Base-by-base conservation (phyloP, 345 rosid species). In the Isatis tinctoria region DNA sequence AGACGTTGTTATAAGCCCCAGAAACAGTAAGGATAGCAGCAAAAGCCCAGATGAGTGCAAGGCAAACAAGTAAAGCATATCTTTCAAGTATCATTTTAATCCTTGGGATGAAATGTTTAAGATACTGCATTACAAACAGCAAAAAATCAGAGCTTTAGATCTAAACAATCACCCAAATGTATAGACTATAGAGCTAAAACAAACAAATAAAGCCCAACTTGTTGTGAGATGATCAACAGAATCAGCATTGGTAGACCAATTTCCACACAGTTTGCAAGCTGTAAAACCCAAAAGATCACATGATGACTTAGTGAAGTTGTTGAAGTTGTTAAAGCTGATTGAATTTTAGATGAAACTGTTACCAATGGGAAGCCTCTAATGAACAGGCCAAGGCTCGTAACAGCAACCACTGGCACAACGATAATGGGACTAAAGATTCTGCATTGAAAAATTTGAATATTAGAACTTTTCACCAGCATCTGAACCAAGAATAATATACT, bases 241-340 rank as follows among this genome's bases (percentile, higher is more conserved):
- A 95, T 85, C 76, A 95, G 86, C 97, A 92, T 90, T 2, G 99
- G 99, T 74, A 95, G 86, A 74, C 99, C 99, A 49, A 95, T 74
- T 84, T 95, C 96, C 72, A 89, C 89, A 24, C 99, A 95, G 45
- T 83, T 87, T 47, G 90, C 99, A 56, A 95, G 97, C 99, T 95
- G 91, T 60, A 70, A 16, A 53, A n/a, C 18, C 63, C 58, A 67
- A 48, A 61, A 48, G 28, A 65, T 60, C 26, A 58, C 39, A 43
- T 56, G 41, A 48, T 35, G 20, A 58, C 52, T 33, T 61, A 22
- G 14, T 6, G 4, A 71, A 49, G 10, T 4, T 27, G 4, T 12
- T 24, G 4, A 70, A 41, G 5, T 16, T 57, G 26, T 40, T n/a
- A 24, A 65, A 59, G 28, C 52, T 24, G 27, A 11, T 30, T 40